Conservation (phyloP, 768 basidiomycete species). For the Bullera alba region DNA sequence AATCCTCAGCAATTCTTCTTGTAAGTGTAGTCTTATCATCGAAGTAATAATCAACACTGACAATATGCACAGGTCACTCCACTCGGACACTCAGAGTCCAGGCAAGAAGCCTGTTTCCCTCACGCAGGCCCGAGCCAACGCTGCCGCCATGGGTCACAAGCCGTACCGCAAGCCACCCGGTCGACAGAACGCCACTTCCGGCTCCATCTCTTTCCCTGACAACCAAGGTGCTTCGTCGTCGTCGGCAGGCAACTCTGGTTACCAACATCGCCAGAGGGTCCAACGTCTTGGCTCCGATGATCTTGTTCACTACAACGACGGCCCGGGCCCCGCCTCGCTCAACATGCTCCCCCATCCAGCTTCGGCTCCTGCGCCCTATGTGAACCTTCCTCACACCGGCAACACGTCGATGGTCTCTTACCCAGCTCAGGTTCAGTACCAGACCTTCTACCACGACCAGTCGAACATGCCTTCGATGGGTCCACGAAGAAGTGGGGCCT, state of each 20-base stretch:
- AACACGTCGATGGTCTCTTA: background rate
- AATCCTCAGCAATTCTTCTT: conserved; percentile 20
- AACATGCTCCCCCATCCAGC: background rate
- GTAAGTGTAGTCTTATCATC: too few relatives aligned
- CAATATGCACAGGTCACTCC: conserved; percentile 11
- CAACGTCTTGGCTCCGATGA: background rate
- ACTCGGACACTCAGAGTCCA: conserved; percentile 11
- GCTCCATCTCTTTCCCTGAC: background rate
- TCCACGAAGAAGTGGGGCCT: background rate
- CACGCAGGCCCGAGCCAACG: conserved; percentile 13
- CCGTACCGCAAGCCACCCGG: conserved; percentile 1
- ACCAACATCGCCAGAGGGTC: background rate
- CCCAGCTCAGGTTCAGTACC: background rate
- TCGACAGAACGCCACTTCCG: background rate
- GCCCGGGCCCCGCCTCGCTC: background rate
- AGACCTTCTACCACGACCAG: background rate
- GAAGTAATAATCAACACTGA: background rate
- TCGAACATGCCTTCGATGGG: background rate
- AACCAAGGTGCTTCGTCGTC: background rate
- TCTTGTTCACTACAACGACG: background rate
- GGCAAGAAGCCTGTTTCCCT: conserved; percentile 10
- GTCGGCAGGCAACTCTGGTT: background rate
- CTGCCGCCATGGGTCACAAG: conserved; percentile 6
- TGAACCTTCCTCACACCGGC: background rate
- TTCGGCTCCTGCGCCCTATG: too few relatives aligned